A percentile compares a stretch with the other conserved stretches of the same genome.
Conservation (phyloP, 208 protist genomes). For the Sergeia podlipaevii region DNA sequence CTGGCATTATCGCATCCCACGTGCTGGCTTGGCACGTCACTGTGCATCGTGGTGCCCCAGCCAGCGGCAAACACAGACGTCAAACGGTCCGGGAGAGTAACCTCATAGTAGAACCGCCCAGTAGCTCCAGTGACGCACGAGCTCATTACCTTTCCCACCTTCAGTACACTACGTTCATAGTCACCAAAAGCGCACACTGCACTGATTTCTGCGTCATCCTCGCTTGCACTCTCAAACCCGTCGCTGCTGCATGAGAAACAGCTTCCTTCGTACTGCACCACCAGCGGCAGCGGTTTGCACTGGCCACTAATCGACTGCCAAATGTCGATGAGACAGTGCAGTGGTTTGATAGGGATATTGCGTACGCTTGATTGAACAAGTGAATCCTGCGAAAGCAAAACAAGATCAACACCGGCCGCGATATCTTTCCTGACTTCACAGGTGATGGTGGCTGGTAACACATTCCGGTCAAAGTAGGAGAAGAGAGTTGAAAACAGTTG, state of each 20-base stretch:
- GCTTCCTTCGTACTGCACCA: conserved; percentile 61
- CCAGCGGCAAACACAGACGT: conserved; percentile 75
- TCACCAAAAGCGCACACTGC: conserved; percentile 80
- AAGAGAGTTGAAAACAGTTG: conserved; percentile 75
- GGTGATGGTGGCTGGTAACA: conserved; percentile 17
- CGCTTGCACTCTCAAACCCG: conserved; percentile 18
- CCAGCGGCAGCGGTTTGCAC: conserved; percentile 47
- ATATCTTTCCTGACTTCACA: conserved; percentile 62
- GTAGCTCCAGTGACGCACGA: conserved; percentile 22
- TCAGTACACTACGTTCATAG: conserved; percentile 55
- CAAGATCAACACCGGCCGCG: conserved; percentile 75
- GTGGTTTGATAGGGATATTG: conserved; percentile 61
- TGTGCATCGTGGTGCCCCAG: conserved; percentile 80
- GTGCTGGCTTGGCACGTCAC: conserved; percentile 78
- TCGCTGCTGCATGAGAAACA: no score
- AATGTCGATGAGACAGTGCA: conserved; percentile 82
- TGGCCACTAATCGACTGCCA: conserved; percentile 47
- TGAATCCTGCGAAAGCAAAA: conserved; percentile 41
- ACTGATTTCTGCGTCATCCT: conserved; percentile 20
- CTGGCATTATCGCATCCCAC: conserved; percentile 84
- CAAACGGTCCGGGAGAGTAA: conserved; percentile 67
- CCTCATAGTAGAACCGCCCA: conserved; percentile 88
- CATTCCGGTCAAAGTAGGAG: conserved; percentile 61
- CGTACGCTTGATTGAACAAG: conserved; percentile 27
- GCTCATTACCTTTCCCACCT: conserved; percentile 86